Percentiles rank a stretch among this genome's conserved stretches.
Conservation (phyloP, 2,329 filamentous ascomycete genomes). For the Penicillium hesseltinei region DNA sequence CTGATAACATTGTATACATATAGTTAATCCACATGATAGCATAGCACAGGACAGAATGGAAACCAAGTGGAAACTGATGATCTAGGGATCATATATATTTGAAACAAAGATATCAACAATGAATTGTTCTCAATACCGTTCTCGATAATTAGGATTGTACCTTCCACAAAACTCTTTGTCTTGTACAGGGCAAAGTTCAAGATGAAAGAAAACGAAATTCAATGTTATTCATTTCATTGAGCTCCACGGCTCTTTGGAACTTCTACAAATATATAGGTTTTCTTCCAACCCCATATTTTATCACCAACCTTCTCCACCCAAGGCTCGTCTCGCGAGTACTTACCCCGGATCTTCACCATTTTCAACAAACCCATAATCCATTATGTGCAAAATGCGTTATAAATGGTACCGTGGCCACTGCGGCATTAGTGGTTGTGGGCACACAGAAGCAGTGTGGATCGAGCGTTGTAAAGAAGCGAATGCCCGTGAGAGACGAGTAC, state of each 20-base stretch:
- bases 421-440: constrained; percentile 1
- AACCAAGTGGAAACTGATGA: neutral
- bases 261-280: neutral
- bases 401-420: constrained; percentile 9
- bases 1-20: neutral
- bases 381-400: constrained; percentile 5
- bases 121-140: neutral
- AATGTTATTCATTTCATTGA: neutral
- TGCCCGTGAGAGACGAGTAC: constrained; percentile 1
- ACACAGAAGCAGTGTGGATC: constrained; percentile 6
- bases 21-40: neutral
- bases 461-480: constrained; percentile 5
- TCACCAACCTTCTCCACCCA: neutral
- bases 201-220: neutral
- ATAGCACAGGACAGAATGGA: neutral
- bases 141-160: neutral
- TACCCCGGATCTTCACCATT: neutral
- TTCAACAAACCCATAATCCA: neutral
- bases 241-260: neutral
- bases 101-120: neutral
- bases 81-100: neutral
- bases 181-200: neutral
- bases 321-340: neutral
- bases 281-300: neutral
- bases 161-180: neutral